These are phyloP conservation scores for Draba incana DNA, from an alignment of 345 rosid genomes.

Conservation along the genomic window DNA sequence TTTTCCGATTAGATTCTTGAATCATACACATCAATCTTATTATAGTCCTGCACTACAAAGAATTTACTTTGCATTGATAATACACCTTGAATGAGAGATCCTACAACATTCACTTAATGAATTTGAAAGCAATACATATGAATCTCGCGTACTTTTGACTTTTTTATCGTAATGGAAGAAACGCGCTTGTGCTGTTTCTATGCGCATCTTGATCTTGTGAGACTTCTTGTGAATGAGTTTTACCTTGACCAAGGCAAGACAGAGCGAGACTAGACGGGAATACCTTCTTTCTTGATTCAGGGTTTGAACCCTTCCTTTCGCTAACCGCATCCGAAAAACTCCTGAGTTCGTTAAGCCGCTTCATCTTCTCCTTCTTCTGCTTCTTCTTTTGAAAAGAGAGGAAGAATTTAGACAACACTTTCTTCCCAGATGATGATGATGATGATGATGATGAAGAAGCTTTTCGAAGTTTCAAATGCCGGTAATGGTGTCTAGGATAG, in stretches of 20 bases:
- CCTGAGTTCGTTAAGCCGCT: conserved; percentile 40
- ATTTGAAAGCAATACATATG: conserved; percentile 17
- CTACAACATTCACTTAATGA: conserved; percentile 11
- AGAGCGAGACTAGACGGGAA: conserved; percentile 28
- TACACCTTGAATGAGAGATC: conserved; percentile 11
- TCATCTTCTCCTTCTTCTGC: conserved; percentile 41
- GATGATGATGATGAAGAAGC: conserved; percentile 4
- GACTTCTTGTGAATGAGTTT: conserved; percentile 33
- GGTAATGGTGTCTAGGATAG: conserved; percentile 33
- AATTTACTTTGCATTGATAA: conserved; percentile 3
- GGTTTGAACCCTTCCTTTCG: conserved; percentile 11
- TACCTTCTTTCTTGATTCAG: conserved; percentile 27
- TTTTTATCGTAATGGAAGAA: conserved; percentile 27
- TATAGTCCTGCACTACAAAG: conserved; percentile 1
- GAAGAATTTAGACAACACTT: conserved; percentile 37
- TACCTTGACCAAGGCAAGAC: conserved; percentile 34
- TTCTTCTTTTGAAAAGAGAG: conserved; percentile 37
- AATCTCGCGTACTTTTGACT: neutral
- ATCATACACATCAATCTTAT: conserved; percentile 28
- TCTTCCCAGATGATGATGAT: conserved; percentile 28
- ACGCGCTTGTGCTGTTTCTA: conserved; percentile 40
- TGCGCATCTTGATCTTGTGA: conserved; percentile 32
- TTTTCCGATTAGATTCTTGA: conserved; percentile 5
- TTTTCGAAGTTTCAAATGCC: conserved; percentile 31
- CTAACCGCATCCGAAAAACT: conserved; percentile 36